Evolutionary conservation across 23 red algal genomes (phyloP), one percentile per base, ranked within the genome.

Genomic region (Porphyridium purpureum): DNA sequence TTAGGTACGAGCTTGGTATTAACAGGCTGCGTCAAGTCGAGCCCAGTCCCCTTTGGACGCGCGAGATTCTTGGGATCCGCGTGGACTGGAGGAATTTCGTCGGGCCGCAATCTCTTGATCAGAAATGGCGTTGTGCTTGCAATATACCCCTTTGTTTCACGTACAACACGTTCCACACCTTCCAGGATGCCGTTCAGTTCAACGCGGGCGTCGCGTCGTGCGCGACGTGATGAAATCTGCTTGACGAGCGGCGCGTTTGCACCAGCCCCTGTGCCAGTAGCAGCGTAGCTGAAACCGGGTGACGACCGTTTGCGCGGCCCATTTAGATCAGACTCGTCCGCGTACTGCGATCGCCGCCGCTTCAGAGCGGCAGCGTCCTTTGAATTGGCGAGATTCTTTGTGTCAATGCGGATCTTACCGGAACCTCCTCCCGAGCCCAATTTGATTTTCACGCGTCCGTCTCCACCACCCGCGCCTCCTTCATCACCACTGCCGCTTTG

Each of bases 321-420:
- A n/a, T n/a, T 15, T 3, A 57, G 66, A 21, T 85, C 80, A 31
- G 64, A 38, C 21, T 85, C 80, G 27, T 85, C 80, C 40, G 67
- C 69, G 30, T 73, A 85, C 49, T 85, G 80, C 1, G 57, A 67
- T 27, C 80, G 48, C 62, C 69, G 70, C 0, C 80, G 55, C 32
- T 69, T 66, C 53, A 61, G 35, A 8, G 66, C 67, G 3, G 66
- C 67, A 29, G 61, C 57, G 21, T 72, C 80, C 14, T 64, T 47
- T 2, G 70, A 55, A 34, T 65, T 31, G 35, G 36, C 50, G 15
- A 85, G 27, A 48, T 67, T 52, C 60, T 85, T 85, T 3, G 59
- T 62, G 41, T 56, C 71, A 29, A 85, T 85, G 40, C 65, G 73
- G 49, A 85, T 74, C 61, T 85, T 82, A 24, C 62, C 76, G 44